Evolutionary conservation across 441 rosid genomes (phyloP).

Genomic region (Syzygium syzygioides): DNA sequence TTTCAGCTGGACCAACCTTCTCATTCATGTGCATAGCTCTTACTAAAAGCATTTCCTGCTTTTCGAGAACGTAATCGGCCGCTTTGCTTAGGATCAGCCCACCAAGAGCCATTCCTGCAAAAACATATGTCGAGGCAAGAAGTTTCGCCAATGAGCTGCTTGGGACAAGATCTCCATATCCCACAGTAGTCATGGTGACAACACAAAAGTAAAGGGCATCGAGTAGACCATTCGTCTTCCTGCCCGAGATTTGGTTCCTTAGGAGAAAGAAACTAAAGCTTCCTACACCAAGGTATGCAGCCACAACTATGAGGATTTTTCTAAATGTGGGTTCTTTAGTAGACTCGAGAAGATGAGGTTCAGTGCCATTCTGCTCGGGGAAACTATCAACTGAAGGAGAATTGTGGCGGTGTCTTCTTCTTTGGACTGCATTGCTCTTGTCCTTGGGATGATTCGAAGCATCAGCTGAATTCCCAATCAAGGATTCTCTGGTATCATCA

Average conservation of each 20-base stretch:
- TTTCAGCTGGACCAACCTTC: slow-evolving; percentile 12
- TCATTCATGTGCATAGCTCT: slow-evolving; percentile 28
- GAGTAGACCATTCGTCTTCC: slow-evolving; percentile 37
- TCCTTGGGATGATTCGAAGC: slow-evolving; percentile 3
- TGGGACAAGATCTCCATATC: slow-evolving; percentile 61
- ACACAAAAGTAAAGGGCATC: slow-evolving; percentile 50
- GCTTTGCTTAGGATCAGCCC: slow-evolving; percentile 47
- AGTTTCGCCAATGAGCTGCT: slow-evolving; percentile 26
- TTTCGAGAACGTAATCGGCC: slow-evolving; percentile 47
- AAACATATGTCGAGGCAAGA: slow-evolving; percentile 37
- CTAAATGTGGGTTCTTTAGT: slow-evolving; percentile 13
- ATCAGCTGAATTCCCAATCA: slow-evolving; percentile 16
- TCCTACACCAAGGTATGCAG: slow-evolving; percentile 22
- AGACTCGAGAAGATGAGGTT: slow-evolving; percentile 8
- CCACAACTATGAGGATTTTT: slow-evolving; percentile 15
- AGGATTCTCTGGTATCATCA: slow-evolving; percentile 20
- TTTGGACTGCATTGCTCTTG: slow-evolving; percentile 10
- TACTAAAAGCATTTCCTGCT: slow-evolving; percentile 38
- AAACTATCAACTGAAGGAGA: neutral
- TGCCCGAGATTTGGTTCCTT: slow-evolving; percentile 35
- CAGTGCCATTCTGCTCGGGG: slow-evolving; percentile 8
- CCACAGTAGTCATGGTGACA: slow-evolving; percentile 60
- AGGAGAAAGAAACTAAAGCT: slow-evolving; percentile 30
- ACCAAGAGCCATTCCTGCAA: slow-evolving; percentile 46
- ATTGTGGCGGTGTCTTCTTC: slow-evolving; percentile 17